These are phyloP conservation scores for Globisporangium lucens DNA, from an alignment of 352 stramenopile species.

Conservation along the genomic window DNA sequence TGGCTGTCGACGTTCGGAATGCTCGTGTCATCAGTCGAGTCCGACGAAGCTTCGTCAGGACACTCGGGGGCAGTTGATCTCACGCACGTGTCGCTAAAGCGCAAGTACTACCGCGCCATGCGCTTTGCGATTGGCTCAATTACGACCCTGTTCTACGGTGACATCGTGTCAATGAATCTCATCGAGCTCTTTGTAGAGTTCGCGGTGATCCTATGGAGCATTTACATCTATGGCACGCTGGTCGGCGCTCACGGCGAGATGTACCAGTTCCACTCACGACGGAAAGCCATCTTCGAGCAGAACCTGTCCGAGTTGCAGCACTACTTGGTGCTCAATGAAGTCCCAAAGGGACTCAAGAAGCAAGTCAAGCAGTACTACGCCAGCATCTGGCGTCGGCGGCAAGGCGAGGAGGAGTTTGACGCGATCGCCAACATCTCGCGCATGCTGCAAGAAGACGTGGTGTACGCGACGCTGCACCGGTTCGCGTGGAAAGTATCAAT, in stretches of 20 bases:
- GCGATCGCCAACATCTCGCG: conserved; percentile 45
- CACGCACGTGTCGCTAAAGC: conserved; percentile 28
- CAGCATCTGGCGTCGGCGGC: conserved; percentile 49
- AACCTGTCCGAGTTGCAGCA: conserved; percentile 62
- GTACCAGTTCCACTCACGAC: conserved; percentile 38
- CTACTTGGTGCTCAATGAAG: conserved; percentile 65
- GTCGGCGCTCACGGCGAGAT: conserved; percentile 57
- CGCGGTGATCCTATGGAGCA: conserved; percentile 50
- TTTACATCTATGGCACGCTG: conserved; percentile 71
- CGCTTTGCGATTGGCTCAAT: conserved; percentile 65
- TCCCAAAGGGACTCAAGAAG: conserved; percentile 60
- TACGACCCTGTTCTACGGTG: conserved; percentile 66
- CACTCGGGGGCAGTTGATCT: conserved; percentile 23
- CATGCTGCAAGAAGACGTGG: conserved; percentile 55
- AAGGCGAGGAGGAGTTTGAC: conserved; percentile 53
- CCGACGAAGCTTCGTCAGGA: neutral
- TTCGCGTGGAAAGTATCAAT: conserved; percentile 52
- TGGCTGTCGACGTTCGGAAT: conserved; percentile 62
- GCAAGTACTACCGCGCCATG: conserved; percentile 66
- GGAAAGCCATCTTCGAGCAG: conserved; percentile 61
- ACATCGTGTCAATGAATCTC: conserved; percentile 68
- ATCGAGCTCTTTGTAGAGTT: conserved; percentile 59
- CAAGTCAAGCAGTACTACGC: conserved; percentile 75
- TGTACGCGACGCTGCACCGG: conserved; percentile 42
- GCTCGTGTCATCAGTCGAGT: conserved; percentile 28